Conservation (phyloP, 208 protist genomes). For the Acanthamoeba lenticulata region DNA sequence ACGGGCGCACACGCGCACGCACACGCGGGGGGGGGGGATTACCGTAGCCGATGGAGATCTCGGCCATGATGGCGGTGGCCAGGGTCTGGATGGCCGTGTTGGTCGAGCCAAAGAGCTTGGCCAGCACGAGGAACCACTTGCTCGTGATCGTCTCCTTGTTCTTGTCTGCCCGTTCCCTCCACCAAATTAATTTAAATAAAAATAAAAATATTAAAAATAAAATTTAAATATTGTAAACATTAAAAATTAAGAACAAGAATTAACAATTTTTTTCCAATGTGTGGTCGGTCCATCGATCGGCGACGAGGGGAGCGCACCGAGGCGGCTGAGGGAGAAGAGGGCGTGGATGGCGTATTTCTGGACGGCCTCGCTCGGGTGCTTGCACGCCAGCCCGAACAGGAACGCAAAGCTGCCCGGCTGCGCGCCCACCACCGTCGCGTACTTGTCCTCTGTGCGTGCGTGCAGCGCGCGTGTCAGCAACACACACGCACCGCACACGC, state of each 20-base stretch:
- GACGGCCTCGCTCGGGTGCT: not conserved
- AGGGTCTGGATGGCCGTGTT: not conserved
- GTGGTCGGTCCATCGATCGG: no score
- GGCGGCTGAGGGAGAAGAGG: not conserved
- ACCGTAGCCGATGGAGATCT: not conserved
- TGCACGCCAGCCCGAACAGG: not conserved
- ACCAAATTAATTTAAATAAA: no score
- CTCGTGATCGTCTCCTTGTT: not conserved
- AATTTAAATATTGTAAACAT: no score
- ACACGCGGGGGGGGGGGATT: not conserved
- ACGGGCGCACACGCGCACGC: not conserved
- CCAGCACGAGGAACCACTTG: conserved; percentile 28
- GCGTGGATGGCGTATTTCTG: conserved; percentile 23
- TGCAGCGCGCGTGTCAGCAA: no score
- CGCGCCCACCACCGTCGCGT: not conserved
- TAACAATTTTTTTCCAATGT: no score
- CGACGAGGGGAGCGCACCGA: not conserved
- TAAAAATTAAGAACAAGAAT: no score
- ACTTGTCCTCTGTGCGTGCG: conserved; percentile 43
- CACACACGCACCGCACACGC: not conserved
- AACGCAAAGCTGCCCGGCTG: conserved; percentile 2
- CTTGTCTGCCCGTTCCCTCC: no score
- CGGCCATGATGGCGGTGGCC: conserved; percentile 19
- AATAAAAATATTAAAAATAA: no score
- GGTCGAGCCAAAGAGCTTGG: not conserved